A percentile compares a stretch with the other conserved stretches of the same genome.
These are phyloP conservation scores for Alternaria postmessia DNA, from an alignment of 2,329 filamentous ascomycete genomes.

Conservation along the genomic window DNA sequence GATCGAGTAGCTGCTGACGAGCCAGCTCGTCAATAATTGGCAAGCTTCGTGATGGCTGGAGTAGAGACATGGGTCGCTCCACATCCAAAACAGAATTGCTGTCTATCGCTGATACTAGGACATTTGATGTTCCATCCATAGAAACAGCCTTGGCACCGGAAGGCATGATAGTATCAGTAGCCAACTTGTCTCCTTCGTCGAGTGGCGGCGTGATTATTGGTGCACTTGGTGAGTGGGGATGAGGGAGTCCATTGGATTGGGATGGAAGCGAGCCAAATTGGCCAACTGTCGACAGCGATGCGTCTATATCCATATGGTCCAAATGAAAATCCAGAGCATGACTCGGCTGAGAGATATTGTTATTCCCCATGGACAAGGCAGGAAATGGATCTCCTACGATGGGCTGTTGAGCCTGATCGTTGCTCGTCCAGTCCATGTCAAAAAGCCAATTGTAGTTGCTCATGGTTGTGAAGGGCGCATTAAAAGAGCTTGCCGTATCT, in stretches of 20 bases:
- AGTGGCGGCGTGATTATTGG: slow-evolving; percentile 32
- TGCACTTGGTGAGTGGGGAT: slow-evolving; percentile 24
- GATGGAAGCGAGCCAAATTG: slow-evolving; percentile 35
- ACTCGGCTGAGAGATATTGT: slow-evolving; percentile 27
- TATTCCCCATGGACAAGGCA: slow-evolving; percentile 27
- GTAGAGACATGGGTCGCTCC: slow-evolving; percentile 47
- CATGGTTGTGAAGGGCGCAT: slow-evolving; percentile 70
- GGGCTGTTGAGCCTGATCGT: slow-evolving; percentile 26
- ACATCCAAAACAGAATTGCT: slow-evolving; percentile 23
- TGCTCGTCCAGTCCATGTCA: slow-evolving; percentile 53
- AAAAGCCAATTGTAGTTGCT: slow-evolving; percentile 71
- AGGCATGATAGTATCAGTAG: neutral
- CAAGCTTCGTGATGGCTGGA: slow-evolving; percentile 41
- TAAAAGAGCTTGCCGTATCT: slow-evolving; percentile 70
- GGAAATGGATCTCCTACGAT: slow-evolving; percentile 35
- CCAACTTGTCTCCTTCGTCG: slow-evolving; percentile 17
- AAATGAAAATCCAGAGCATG: slow-evolving; percentile 37
- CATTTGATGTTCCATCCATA: neutral
- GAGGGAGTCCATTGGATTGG: slow-evolving; percentile 33
- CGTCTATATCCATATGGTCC: slow-evolving; percentile 33
- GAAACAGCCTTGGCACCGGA: neutral
- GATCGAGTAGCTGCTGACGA: slow-evolving; percentile 56
- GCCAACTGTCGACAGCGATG: slow-evolving; percentile 27
- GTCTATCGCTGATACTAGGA: neutral
- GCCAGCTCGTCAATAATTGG: slow-evolving; percentile 54